A percentile compares a stretch with the other conserved stretches of the same genome.
Conservation (phyloP, 345 rosid species). For the Cardiospermum halicacabum region DNA sequence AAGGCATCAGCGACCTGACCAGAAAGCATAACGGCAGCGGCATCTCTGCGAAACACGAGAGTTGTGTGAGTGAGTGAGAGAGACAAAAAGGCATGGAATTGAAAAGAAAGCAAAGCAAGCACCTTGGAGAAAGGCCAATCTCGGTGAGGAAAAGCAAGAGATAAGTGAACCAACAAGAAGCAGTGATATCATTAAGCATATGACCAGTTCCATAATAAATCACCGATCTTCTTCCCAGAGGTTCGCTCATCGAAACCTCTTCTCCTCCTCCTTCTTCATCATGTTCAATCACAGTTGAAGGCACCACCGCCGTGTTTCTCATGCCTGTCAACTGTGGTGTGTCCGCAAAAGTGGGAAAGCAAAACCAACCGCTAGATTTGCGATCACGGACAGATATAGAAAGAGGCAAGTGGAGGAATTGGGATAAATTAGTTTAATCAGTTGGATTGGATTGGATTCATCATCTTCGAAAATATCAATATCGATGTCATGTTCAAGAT, state of each 20-base stretch:
- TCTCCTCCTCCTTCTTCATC: constrained; percentile 39
- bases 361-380: too few species aligned
- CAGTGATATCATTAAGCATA: constrained; percentile 95
- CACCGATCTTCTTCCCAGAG: constrained; percentile 69
- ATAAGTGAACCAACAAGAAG: constrained; percentile 98
- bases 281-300: constrained; percentile 21
- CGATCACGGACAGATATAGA: too few species aligned
- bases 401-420: too few species aligned
- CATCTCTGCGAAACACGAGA: constrained; percentile 43
- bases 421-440: too few species aligned
- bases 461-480: too few species aligned
- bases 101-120: too few species aligned
- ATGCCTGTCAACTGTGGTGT: neutral
- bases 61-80: neutral
- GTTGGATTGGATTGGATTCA: too few species aligned
- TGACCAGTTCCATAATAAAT: constrained; percentile 86
- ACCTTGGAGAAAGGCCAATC: constrained; percentile 83
- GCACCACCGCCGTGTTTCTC: too few species aligned
- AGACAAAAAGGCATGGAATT: neutral
- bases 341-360: too few species aligned
- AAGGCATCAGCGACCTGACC: constrained; percentile 96
- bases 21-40: constrained; percentile 86
- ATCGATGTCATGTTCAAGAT: too few species aligned
- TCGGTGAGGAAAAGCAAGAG: constrained; percentile 80
- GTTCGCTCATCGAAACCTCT: constrained; percentile 40